A percentile compares a stretch with the other conserved stretches of the same genome.
These are phyloP conservation scores for Pleurotus citrinopileatus DNA, from an alignment of 768 basidiomycete species.

Conservation along the genomic window DNA sequence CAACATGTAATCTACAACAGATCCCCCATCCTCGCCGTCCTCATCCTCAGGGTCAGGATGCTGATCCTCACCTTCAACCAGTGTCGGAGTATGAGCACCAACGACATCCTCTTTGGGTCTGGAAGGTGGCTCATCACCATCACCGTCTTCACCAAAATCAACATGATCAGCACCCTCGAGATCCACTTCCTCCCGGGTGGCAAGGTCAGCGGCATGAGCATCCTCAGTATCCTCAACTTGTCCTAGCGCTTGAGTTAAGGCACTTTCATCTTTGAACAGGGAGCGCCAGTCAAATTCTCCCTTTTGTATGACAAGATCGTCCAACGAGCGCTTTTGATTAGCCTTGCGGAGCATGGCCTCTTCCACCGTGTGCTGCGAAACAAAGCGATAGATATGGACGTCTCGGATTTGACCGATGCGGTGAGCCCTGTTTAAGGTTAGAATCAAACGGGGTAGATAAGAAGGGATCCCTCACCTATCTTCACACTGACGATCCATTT, in stretches of 20 bases:
- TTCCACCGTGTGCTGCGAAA: slow-evolving; percentile 88
- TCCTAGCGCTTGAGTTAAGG: slow-evolving; percentile 71
- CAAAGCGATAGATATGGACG: slow-evolving; percentile 95
- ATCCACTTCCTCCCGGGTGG: slow-evolving; percentile 67
- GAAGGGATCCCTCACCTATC: slow-evolving; percentile 57
- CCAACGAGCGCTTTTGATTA: slow-evolving; percentile 94
- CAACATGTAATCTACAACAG: slow-evolving; percentile 85
- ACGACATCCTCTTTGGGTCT: not conserved
- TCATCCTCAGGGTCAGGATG: slow-evolving; percentile 39
- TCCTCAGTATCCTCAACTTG: slow-evolving; percentile 90
- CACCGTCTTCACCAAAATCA: slow-evolving; percentile 63
- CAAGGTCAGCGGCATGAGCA: slow-evolving; percentile 74
- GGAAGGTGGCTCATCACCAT: slow-evolving; percentile 8
- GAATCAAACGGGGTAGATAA: not conserved
- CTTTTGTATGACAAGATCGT: slow-evolving; percentile 87
- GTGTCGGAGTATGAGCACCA: slow-evolving; percentile 12
- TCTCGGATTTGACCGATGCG: slow-evolving; percentile 98
- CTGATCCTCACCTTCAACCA: slow-evolving; percentile 23
- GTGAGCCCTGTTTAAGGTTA: slow-evolving; percentile 63
- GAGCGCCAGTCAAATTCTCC: slow-evolving; percentile 95
- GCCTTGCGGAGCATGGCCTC: slow-evolving; percentile 96
- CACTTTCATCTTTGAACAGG: slow-evolving; percentile 66
- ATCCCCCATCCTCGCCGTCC: slow-evolving; percentile 63
- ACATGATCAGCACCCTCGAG: slow-evolving; percentile 77
- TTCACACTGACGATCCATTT: slow-evolving; percentile 97